Base-by-base conservation (phyloP, 148 eudicot species). In the Vaccinium vitisidaea region DNA sequence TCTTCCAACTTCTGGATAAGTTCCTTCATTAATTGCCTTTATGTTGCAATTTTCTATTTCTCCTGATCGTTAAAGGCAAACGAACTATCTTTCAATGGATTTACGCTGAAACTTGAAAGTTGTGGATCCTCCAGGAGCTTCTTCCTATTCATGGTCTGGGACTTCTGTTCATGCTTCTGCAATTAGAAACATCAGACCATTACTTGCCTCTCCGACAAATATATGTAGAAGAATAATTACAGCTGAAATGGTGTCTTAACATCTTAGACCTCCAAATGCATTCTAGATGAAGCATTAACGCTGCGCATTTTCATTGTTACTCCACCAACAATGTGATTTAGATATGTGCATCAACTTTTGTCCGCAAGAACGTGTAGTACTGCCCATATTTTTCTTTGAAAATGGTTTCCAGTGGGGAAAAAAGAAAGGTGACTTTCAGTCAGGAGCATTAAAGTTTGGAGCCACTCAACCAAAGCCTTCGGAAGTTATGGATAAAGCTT, bases 51-150 rank as follows among this genome's bases (percentile, higher is more conserved):
- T 65, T 83, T 54, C n/a, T 56, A 67, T 76, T 61, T 74, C 79
- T 73, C 54, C 77, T 82, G 82, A 82, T 63, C 18, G 9, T 53
- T 77, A 59, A 86, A 67, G 82, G 76, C 18, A 82, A 82, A 82
- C 85, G 79, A 86, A 86, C 84, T 86, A 86, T 86, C 82, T 86
- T 82, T 82, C 59, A 67, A 82, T 76, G 78, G 82, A 86, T 70
- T 36, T 77, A 77, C 39, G 53, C 23, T 50, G 82, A 76, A 75
- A 56, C 30, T 73, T 80, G 70, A 59, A n/a, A 52, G 25, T 67
- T 49, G 49, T 25, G 50, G 59, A 52, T 19, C 69, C 46, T 2
- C 11, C 63, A 77, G 79, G 75, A 81, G 70, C 82, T 59, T 75
- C 85, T 82, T 77, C 50, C 49, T 50, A 43, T 25, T 16, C 8